Evolutionary conservation across 345 rosid genomes (phyloP), one percentile per base, ranked within the genome.

Genomic region (Conringia planisiliqua): DNA sequence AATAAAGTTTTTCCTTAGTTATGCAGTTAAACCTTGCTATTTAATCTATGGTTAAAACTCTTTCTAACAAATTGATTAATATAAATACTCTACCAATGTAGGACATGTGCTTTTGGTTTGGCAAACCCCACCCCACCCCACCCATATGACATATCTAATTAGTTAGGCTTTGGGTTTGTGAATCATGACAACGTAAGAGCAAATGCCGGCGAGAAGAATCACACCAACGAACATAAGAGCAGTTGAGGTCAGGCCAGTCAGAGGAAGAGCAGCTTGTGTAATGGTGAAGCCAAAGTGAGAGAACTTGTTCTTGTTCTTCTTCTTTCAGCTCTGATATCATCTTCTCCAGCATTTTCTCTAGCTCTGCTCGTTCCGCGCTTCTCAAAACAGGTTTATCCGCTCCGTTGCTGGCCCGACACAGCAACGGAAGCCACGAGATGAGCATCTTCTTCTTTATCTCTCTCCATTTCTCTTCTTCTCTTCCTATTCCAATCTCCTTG

Each of bases 221-320:
- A 68, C 89, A 90, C 96, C 96, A 93, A 54, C 86, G 87, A 43
- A 84, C 59, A 76, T 84, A 93, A 10, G 87, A 86, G 46, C 77
- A 57, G 30, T 79, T 83, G 65, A 93, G 96, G 46, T 93, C 86
- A 51, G 98, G 98, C 98, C 97, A 90, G 71, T 93, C 98, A 2
- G 97, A 88, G 65, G 90, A 82, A 4, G 92, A 66, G 59, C 82
- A 79, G 54, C 77, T 62, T 4, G 90, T 82, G 90, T 88, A 90
- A 78, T 90, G 92, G 68, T 86, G 93, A 38, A 93, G 91, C 98
- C 98, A 93, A 30, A 90, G 79, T 10, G 96, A 86, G 44, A 93
- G 66, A 3, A 93, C 92, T 72, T 79, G 82, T 60, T 90, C 98
- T 78, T 87, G 88, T 63, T 89, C 88, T 29, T 85, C 84, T 36